Evolutionary conservation across 768 basidiomycete species (phyloP).

Genomic region (Calocera viscosa): DNA sequence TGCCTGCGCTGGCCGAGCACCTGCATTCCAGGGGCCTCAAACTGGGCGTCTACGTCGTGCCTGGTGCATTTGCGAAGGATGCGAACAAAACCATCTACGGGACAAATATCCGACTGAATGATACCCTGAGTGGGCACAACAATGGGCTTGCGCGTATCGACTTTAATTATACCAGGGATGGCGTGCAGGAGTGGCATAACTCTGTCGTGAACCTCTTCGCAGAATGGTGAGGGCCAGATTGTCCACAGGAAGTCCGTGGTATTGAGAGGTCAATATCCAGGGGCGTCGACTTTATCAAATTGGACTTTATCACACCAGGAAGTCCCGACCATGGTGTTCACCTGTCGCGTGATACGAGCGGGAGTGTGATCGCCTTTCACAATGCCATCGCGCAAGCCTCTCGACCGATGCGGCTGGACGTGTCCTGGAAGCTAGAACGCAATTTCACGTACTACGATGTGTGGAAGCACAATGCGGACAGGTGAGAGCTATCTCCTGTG

Average conservation of each 20-base stretch:
- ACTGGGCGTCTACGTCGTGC: constrained; percentile 8
- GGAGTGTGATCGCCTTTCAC: constrained; percentile 5
- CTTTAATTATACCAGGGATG: constrained; percentile 6
- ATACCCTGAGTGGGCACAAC: background rate
- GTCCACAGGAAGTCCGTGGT: background rate
- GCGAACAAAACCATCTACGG: constrained; percentile 2
- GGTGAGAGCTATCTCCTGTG: background rate
- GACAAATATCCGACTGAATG: background rate
- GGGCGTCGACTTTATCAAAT: constrained; percentile 12
- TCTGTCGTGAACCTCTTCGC: constrained; percentile 10
- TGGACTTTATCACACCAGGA: constrained; percentile 10
- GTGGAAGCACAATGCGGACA: constrained; percentile 9
- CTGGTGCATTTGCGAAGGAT: background rate
- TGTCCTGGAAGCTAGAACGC: constrained; percentile 11
- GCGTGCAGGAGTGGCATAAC: constrained; percentile 12
- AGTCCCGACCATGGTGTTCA: constrained; percentile 7
- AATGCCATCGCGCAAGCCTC: constrained; percentile 7
- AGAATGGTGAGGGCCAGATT: background rate
- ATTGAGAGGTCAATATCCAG: background rate
- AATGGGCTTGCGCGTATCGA: background rate
- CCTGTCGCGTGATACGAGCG: constrained; percentile 10
- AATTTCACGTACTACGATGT: constrained; percentile 8
- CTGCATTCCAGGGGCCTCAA: constrained; percentile 6
- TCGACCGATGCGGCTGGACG: constrained; percentile 7
- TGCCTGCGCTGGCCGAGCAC: constrained; percentile 8